Base-by-base conservation (phyloP, 1,284 basidiomycete species). In the Mycosarcoma mackinlayi region DNA sequence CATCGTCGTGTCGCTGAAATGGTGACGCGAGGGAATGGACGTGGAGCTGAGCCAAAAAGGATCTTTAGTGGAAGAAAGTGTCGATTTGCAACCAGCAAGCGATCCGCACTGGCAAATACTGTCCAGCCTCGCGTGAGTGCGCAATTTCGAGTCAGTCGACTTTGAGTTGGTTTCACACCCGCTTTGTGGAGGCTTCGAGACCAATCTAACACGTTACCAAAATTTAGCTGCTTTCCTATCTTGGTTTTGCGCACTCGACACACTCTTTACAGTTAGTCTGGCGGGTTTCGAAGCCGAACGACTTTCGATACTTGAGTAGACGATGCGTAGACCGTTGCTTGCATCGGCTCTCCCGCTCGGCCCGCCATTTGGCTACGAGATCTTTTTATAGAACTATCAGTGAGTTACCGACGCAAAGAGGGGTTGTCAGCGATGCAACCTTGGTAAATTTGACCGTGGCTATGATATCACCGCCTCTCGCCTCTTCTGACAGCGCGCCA, bases 1-100 rank as follows among this genome's bases (percentile, higher is more conserved):
- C 69, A 72, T 72, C 25, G 39, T 8, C 21, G 16, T n/a, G n/a
- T n/a, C n/a, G 37, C 9, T 6, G 30, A 21, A 7, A 3, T 38
- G n/a, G n/a, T n/a, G n/a, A n/a, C n/a, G n/a, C n/a, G n/a, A 6
- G 33, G 13, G n/a, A 4, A 9, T 35, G 13, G 33, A 16, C 11
- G 33, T 35, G 16, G 33, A 35, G 16, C 6, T 35, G 33, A 35
- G 33, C 30, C 4, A 14, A n/a, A 4, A 35, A 16, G 11, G 16
- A 35, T 35, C 33, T 35, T 35, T 8, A 31, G n/a, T n/a, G 30
- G 30, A 31, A 31, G 30, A 31, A 31, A 31, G 30, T 8, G n/a
- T 38, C 10, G 18, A 38, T 7, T 38, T 38, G 37, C 19, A 38
- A 38, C 18, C 6, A 6, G 37, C 37, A 38, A 16, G 33, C 18